Base-by-base conservation (phyloP, 169 alveolate species). In the Plasmodium inui region DNA sequence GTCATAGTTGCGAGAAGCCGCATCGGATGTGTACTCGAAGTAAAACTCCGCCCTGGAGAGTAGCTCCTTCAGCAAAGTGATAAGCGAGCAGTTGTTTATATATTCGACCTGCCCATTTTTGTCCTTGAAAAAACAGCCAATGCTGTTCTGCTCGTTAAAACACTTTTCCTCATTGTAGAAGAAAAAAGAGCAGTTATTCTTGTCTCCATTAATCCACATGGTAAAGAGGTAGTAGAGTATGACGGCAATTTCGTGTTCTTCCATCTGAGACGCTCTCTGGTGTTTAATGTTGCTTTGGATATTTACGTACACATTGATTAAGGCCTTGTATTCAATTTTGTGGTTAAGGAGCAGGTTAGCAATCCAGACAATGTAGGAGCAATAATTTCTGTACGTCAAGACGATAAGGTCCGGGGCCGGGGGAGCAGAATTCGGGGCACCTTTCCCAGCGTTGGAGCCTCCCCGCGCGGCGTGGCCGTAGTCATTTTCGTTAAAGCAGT, bases 1-100 rank as follows among this genome's bases (percentile, higher is more conserved):
- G 73, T 91, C 95, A 50, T 91, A 82, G 50, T 91, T 82, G 44
- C 95, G 53, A 1, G 88, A 82, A 19, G 91, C 85, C 0, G 95
- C 95, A 91, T 91, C 95, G 0, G 95, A 71, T 28, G 95, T 82
- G 41, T 91, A 91, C 46, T 91, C 92, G 57, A 81, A 82, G 39
- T 82, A 91, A 17, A 91, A 91, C 44, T 91, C 95, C 14, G 92
- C 91, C 55, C 95, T 70, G 28, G 95, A 91, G 10, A 82, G 28
- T 0, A 91, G 73, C 57, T 91, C 95, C 55, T 91, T 91, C 57
- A 91, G 53, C 57, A 91, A 57, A 2, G 92, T 91, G 30, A 91
- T 82, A 14, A 91, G 74, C 0, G 95, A 91, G 41, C 74, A 91
- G 74, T 91, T 91, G 73, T 46, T 72, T 10, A 91, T 50, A 55